These are phyloP conservation scores for Xanthoconium stramineum DNA, from an alignment of 768 basidiomycete species.

Conservation along the genomic window DNA sequence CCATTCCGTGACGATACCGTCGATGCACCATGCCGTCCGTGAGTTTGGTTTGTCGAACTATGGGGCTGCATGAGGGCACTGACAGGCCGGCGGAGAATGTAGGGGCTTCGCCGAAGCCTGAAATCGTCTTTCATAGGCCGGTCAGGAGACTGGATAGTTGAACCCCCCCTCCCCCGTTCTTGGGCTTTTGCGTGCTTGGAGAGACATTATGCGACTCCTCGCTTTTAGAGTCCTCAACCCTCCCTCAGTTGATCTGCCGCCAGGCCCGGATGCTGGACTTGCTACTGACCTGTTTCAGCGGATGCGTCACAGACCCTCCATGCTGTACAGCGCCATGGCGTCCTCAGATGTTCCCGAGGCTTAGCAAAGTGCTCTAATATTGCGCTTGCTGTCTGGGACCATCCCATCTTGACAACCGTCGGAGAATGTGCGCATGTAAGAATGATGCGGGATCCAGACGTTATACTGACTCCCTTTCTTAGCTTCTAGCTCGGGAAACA, in stretches of 20 bases:
- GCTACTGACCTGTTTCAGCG: neutral
- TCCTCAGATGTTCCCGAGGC: neutral
- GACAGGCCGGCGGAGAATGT: conserved; percentile 3
- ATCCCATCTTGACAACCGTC: neutral
- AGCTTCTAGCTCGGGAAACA: neutral
- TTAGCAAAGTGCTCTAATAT: neutral
- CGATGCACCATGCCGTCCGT: neutral
- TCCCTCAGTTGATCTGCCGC: neutral
- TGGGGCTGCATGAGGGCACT: neutral
- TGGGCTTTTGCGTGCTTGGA: neutral
- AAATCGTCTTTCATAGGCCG: neutral
- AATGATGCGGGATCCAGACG: neutral
- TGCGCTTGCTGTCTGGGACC: neutral
- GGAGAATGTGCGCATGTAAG: neutral
- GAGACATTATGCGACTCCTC: neutral
- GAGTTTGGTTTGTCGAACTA: neutral
- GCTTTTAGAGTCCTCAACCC: neutral
- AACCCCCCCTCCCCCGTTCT: neutral
- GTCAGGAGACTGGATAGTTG: neutral
- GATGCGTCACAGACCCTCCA: neutral
- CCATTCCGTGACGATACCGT: neutral
- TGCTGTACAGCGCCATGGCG: neutral
- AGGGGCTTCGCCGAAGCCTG: neutral
- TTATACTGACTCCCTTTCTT: neutral
- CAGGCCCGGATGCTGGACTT: too few species aligned